Conservation (phyloP, 768 basidiomycete genomes). For the Ephemerocybe angulata region DNA sequence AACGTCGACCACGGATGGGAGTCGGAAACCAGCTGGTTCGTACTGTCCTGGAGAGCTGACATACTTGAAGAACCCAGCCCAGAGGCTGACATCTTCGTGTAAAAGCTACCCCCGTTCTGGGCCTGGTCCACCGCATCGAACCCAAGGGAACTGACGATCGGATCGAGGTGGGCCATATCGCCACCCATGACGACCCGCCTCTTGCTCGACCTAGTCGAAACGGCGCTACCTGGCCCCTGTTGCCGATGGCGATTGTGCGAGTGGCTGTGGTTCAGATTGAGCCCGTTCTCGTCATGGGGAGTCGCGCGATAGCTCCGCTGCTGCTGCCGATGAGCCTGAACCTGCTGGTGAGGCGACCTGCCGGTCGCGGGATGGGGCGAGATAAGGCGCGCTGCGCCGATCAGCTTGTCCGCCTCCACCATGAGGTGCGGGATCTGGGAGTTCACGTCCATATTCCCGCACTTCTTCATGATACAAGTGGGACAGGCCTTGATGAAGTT, state of each 20-base stretch:
- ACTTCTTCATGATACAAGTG: constrained; percentile 56
- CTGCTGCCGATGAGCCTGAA: background rate
- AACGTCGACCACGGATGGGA: constrained; percentile 1
- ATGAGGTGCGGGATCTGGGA: constrained; percentile 13
- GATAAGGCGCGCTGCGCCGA: background rate
- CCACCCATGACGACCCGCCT: background rate
- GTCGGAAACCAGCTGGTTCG: background rate
- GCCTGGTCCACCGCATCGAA: too few species aligned
- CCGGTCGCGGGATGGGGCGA: background rate
- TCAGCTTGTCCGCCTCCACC: constrained; percentile 6
- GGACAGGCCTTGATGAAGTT: constrained; percentile 79
- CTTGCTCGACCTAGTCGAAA: background rate
- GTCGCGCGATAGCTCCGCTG: too few species aligned
- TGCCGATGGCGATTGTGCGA: too few species aligned
- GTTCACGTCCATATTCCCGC: constrained; percentile 26
- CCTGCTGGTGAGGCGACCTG: background rate
- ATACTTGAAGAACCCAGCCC: background rate
- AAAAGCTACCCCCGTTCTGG: background rate
- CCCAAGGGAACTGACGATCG: background rate
- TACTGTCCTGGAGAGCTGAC: constrained; percentile 1
- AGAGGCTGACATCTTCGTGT: background rate
- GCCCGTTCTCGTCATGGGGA: too few species aligned
- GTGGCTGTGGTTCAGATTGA: too few species aligned
- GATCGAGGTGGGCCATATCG: too few species aligned
- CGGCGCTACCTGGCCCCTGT: too few species aligned